These are phyloP conservation scores for Pythium diclinum DNA, from an alignment of 352 stramenopile species.

Conservation along the genomic window DNA sequence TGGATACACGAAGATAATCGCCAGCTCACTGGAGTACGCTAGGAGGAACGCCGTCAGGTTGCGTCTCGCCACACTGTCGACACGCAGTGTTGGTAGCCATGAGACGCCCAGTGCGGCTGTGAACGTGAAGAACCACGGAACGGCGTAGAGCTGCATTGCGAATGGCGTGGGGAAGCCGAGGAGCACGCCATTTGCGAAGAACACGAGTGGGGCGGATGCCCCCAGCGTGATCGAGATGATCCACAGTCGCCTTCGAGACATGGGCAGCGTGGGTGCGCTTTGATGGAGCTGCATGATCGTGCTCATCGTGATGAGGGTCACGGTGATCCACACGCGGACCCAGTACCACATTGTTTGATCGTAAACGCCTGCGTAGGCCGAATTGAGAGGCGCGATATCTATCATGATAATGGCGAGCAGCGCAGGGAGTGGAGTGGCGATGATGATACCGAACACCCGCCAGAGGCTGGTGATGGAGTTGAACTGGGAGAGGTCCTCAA, in stretches of 20 bases:
- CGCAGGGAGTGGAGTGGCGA: not conserved
- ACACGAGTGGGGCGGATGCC: not conserved
- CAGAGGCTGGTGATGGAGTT: not conserved
- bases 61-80: not conserved
- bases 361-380: not conserved
- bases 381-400: not conserved
- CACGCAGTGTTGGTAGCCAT: not conserved
- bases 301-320: not conserved
- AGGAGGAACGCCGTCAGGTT: not conserved
- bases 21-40: not conserved
- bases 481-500: not conserved
- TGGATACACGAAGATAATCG: conserved; percentile 10
- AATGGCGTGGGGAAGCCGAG: conserved; percentile 18
- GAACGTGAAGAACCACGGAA: conserved; percentile 1
- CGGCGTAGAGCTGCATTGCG: not conserved
- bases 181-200: not conserved
- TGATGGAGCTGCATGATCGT: not conserved
- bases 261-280: not conserved
- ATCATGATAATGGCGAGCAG: not conserved
- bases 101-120: not conserved
- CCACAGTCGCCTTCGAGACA: not conserved
- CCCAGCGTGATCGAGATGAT: not conserved
- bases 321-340: not conserved
- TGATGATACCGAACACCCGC: not conserved
- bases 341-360: not conserved